Conservation (phyloP, 2,329 filamentous ascomycete genomes). For the Chaetomium sp. region DNA sequence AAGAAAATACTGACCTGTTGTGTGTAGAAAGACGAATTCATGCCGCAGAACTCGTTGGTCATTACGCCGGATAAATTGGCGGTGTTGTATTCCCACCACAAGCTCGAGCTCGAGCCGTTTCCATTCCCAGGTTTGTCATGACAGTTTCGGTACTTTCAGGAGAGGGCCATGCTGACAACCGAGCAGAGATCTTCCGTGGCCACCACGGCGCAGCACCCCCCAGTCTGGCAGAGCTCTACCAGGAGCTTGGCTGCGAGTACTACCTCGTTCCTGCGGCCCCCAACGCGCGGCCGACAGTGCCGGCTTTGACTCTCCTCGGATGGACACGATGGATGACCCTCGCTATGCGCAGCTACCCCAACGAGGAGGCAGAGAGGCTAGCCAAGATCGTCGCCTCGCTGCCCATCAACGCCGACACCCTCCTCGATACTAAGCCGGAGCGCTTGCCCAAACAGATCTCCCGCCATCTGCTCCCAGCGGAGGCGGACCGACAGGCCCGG, state of each 20-base stretch:
- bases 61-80: slow-evolving; percentile 70
- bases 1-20: slow-evolving; percentile 8
- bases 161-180: not conserved
- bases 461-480: slow-evolving; percentile 61
- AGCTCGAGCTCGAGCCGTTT: slow-evolving; percentile 58
- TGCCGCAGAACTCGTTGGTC: slow-evolving; percentile 61
- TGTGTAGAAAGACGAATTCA: slow-evolving; percentile 59
- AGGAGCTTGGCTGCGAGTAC: slow-evolving; percentile 50
- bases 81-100: slow-evolving; percentile 63
- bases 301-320: slow-evolving; percentile 59
- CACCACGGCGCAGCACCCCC: slow-evolving; percentile 35
- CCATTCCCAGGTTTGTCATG: slow-evolving; percentile 55
- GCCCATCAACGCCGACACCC: slow-evolving; percentile 52
- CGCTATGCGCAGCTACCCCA: slow-evolving; percentile 69
- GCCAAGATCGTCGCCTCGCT: slow-evolving; percentile 61
- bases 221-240: slow-evolving; percentile 53
- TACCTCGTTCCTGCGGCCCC: slow-evolving; percentile 54
- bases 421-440: slow-evolving; percentile 58
- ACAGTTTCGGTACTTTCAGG: not conserved
- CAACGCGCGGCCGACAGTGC: slow-evolving; percentile 50
- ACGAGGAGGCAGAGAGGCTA: slow-evolving; percentile 65
- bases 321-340: slow-evolving; percentile 66
- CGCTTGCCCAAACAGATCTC: slow-evolving; percentile 74
- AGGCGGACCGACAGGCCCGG: slow-evolving; percentile 49
- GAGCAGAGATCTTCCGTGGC: slow-evolving; percentile 10